Base-by-base conservation (phyloP, 805 yeast species). In the Kregervanrija delftensis region DNA sequence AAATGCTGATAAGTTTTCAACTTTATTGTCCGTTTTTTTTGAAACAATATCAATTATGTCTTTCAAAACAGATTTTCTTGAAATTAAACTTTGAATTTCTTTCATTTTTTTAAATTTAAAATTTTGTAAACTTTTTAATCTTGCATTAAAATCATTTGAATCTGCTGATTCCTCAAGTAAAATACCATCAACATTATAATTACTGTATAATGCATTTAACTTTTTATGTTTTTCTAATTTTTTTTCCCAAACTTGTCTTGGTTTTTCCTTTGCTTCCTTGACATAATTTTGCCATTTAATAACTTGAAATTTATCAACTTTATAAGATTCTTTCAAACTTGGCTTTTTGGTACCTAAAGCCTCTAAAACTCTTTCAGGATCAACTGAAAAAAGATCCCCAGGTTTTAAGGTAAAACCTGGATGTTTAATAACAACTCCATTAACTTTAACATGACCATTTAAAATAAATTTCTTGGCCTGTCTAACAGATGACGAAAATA, bases 401-500 rank as follows among this genome's bases (percentile, higher is more conserved):
- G 91, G 79, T 50, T 75, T 69, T 57, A 91, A 71, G 11, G 82
- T 77, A 62, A 73, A 91, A 6, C 88, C 79, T 4, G 97, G 96
- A 55, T 85, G 86, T 55, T 74, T 76, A 49, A 90, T 82, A 12
- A 69, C 72, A 33, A 83, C 76, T 9, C 96, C 97, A 60, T 91
- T 93, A 35, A 91, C 98, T 50, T 72, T 69, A 11, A 91, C 98
- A 51, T 82, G 71, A 1, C 96, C 95, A 39, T 79, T 80, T 12
- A 86, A 64, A 48, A 93, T 81, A 57, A 85, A 88, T 60, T 86
- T 89, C 54, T 96, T 78, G 2, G 99, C 96, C 66, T 91, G 98
- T 71, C 97, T 81, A 3, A 88, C 79, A 8, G 96, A 85, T 5
- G 95, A 78, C 5, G 98, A 96, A 69, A 91, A 89, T 85, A 91